These are phyloP conservation scores for Triadica sebifera DNA, from an alignment of 345 rosid genomes.

Conservation along the genomic window DNA sequence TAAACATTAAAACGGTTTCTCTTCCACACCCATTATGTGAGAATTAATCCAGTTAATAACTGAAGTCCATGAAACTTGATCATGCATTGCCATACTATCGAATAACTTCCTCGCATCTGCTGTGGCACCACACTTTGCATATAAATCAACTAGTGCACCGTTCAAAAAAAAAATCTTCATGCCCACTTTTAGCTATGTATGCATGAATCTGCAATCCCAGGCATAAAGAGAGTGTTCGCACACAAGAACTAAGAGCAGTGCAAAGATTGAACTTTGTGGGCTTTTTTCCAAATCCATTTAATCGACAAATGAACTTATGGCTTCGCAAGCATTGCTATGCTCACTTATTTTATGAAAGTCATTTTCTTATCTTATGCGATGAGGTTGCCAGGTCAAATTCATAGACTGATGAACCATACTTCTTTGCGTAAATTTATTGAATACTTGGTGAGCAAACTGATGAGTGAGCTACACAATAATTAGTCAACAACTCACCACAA, in stretches of 20 bases:
- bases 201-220: slow-evolving; percentile 20
- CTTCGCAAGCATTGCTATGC: neutral
- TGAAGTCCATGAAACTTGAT: slow-evolving; percentile 31
- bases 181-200: neutral
- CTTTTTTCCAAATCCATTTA: neutral
- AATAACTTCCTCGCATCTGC: slow-evolving; percentile 19
- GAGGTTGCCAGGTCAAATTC: neutral
- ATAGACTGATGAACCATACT: neutral
- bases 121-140: slow-evolving; percentile 24
- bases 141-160: slow-evolving; percentile 27
- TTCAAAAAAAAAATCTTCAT: slow-evolving; percentile 22
- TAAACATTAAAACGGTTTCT: slow-evolving; percentile 24
- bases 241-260: neutral
- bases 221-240: neutral
- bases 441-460: neutral
- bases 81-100: slow-evolving; percentile 24
- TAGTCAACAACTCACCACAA: too few species aligned
- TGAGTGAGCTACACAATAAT: too few species aligned
- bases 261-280: neutral
- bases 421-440: neutral
- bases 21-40: slow-evolving; percentile 21
- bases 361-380: neutral
- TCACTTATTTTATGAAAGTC: neutral
- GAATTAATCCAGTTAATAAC: slow-evolving; percentile 27
- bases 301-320: slow-evolving; percentile 1